phyloP scores from a whole-genome alignment of 768 basidiomycete genomes.

The Royoungia palumana region DNA sequence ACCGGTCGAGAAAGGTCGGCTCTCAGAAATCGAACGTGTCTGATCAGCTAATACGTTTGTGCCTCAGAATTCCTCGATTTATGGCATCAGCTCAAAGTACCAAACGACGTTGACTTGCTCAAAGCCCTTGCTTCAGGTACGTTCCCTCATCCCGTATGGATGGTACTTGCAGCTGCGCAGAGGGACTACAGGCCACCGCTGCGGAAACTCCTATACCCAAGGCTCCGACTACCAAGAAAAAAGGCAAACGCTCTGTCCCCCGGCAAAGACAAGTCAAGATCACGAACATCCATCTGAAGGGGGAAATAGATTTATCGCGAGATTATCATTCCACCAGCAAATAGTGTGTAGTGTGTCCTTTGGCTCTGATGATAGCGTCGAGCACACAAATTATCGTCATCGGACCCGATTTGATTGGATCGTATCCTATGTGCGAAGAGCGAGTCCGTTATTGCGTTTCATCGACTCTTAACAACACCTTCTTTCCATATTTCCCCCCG shows the following conservation, averaged over 20 bases:
- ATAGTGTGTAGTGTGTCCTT: slow-evolving; percentile 7
- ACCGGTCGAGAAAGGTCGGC: slow-evolving; percentile 75
- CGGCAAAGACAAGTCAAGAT: slow-evolving; percentile 76
- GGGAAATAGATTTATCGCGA: slow-evolving; percentile 78
- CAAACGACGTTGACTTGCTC: slow-evolving; percentile 80
- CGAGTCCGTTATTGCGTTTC: slow-evolving; percentile 14
- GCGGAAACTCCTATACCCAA: slow-evolving; percentile 57
- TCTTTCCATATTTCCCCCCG: slow-evolving; percentile 45
- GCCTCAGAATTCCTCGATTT: slow-evolving; percentile 77
- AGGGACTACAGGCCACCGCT: slow-evolving; percentile 78
- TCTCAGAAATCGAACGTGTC: neutral
- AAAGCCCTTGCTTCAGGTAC: slow-evolving; percentile 73
- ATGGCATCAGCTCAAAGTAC: slow-evolving; percentile 83
- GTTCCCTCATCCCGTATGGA: slow-evolving; percentile 7
- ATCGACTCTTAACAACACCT: slow-evolving; percentile 43
- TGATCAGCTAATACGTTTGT: slow-evolving; percentile 6
- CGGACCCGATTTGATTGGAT: neutral
- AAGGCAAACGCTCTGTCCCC: slow-evolving; percentile 72
- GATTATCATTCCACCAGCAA: slow-evolving; percentile 49
- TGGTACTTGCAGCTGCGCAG: slow-evolving; percentile 33
- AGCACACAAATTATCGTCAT: neutral
- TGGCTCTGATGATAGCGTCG: neutral
- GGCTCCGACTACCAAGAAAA: slow-evolving; percentile 66
- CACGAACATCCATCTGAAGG: slow-evolving; percentile 86
- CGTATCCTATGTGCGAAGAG: no score